Conservation (phyloP, 208 protist species). For the Wallacemonas sp. region DNA sequence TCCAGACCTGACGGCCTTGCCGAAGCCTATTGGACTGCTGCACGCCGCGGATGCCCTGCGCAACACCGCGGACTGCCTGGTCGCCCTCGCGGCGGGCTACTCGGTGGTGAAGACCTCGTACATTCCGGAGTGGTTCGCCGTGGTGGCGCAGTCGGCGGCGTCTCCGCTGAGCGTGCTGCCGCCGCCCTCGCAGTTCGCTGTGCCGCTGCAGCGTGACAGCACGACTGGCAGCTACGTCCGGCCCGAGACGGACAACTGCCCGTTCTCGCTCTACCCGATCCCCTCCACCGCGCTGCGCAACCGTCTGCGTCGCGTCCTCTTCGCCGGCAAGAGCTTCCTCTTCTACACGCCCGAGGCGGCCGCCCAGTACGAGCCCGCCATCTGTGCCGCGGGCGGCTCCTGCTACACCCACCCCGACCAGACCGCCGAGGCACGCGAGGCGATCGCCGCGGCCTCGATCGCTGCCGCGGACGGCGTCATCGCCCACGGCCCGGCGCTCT, state of each 20-base stretch:
- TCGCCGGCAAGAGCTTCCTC: slow-evolving; percentile 46
- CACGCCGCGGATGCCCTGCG: slow-evolving; percentile 57
- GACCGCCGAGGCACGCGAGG: slow-evolving; percentile 28
- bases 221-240: slow-evolving; percentile 51
- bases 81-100: slow-evolving; percentile 69
- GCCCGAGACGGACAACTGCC: slow-evolving; percentile 67
- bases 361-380: slow-evolving; percentile 37
- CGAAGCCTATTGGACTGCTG: slow-evolving; percentile 57
- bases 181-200: slow-evolving; percentile 55
- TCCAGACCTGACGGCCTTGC: slow-evolving; percentile 24
- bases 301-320: slow-evolving; percentile 46
- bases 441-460: slow-evolving; percentile 32
- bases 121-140: slow-evolving; percentile 80
- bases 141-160: slow-evolving; percentile 52
- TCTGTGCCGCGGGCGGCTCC: slow-evolving; percentile 36
- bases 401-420: slow-evolving; percentile 29
- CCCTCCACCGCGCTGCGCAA: slow-evolving; percentile 43
- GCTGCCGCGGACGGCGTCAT: background rate
- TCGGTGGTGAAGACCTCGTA: slow-evolving; percentile 72
- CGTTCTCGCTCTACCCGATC: slow-evolving; percentile 78
- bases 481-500: slow-evolving; percentile 17
- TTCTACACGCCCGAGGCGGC: slow-evolving; percentile 50
- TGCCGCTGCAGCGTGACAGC: slow-evolving; percentile 42
- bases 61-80: slow-evolving; percentile 55
- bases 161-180: slow-evolving; percentile 67